Evolutionary conservation across 805 yeast species (phyloP).

Genomic region (Cyberlindnera mississippiensis): DNA sequence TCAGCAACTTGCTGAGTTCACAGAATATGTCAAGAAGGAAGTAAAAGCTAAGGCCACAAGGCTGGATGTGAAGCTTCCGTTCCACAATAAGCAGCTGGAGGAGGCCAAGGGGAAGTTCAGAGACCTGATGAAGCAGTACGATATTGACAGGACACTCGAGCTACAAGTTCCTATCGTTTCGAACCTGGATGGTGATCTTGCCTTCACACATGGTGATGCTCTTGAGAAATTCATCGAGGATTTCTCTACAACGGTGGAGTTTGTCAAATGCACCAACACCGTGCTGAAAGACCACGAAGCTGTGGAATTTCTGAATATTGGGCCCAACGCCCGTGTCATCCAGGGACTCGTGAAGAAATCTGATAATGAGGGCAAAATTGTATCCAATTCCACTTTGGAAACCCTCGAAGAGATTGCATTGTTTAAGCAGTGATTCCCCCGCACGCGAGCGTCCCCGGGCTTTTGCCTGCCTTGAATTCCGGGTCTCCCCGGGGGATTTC

Average conservation of each 20-base stretch:
- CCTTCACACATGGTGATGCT: slow-evolving; percentile 25
- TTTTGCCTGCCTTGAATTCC: not conserved
- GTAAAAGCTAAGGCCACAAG: slow-evolving; percentile 27
- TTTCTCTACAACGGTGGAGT: slow-evolving; percentile 43
- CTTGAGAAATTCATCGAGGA: slow-evolving; percentile 34
- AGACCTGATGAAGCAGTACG: slow-evolving; percentile 13
- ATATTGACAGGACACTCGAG: slow-evolving; percentile 11
- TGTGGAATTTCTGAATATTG: slow-evolving; percentile 19
- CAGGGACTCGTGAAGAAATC: slow-evolving; percentile 17
- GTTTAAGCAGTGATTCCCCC: slow-evolving; percentile 1
- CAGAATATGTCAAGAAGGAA: slow-evolving; percentile 18
- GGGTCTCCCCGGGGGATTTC: not conserved
- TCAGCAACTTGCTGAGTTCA: slow-evolving; percentile 13
- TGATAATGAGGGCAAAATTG: slow-evolving; percentile 9
- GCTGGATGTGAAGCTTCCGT: slow-evolving; percentile 41
- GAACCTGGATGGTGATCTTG: slow-evolving; percentile 33
- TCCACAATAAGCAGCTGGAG: slow-evolving; percentile 38
- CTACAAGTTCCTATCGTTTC: slow-evolving; percentile 35
- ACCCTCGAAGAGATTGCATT: slow-evolving; percentile 8
- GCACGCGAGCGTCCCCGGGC: not conserved
- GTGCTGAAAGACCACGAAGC: slow-evolving; percentile 3
- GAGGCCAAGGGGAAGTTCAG: slow-evolving; percentile 30
- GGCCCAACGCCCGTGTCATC: slow-evolving; percentile 25
- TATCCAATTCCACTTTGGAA: slow-evolving; percentile 8
- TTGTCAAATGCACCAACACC: slow-evolving; percentile 34